A percentile compares a stretch with the other conserved stretches of the same genome.
Conservation (phyloP, 768 basidiomycete genomes). For the Panaeolus papilionaceus region DNA sequence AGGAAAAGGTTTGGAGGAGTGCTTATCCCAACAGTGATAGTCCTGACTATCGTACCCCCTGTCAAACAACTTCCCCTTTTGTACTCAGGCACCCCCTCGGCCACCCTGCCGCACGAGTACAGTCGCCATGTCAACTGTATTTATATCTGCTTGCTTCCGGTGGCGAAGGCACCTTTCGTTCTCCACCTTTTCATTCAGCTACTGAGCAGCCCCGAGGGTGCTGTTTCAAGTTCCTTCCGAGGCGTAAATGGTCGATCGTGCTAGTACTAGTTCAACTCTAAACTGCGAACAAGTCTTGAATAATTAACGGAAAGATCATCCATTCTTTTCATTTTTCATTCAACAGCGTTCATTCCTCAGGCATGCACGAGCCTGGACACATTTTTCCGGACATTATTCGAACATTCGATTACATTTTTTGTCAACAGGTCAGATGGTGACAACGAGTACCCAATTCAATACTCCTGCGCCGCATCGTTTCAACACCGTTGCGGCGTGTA, state of each 20-base stretch:
- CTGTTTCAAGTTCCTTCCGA: conserved; percentile 1
- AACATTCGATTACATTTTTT: background rate
- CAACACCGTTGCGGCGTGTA: background rate
- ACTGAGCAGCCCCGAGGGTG: background rate
- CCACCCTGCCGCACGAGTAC: background rate
- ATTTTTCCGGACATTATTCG: background rate
- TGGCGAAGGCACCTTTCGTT: conserved; percentile 6
- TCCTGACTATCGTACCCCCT: conserved; percentile 9
- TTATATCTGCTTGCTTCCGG: conserved; percentile 10
- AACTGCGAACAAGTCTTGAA: background rate
- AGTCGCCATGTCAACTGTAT: conserved; percentile 11
- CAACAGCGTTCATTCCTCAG: background rate
- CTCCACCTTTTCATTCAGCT: background rate
- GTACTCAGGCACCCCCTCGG: conserved; percentile 9
- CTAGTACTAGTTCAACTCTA: background rate
- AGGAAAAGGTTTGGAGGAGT: conserved; percentile 5
- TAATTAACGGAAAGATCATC: background rate
- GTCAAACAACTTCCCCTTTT: background rate
- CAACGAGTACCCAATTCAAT: background rate
- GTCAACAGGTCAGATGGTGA: background rate
- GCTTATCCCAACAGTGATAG: conserved; percentile 2
- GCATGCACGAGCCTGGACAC: background rate
- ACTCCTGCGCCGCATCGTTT: background rate
- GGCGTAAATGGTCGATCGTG: background rate
- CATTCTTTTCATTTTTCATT: background rate